Evolutionary conservation across 2,329 filamentous ascomycete genomes (phyloP).

Genomic region (Fusarium bulbicola): DNA sequence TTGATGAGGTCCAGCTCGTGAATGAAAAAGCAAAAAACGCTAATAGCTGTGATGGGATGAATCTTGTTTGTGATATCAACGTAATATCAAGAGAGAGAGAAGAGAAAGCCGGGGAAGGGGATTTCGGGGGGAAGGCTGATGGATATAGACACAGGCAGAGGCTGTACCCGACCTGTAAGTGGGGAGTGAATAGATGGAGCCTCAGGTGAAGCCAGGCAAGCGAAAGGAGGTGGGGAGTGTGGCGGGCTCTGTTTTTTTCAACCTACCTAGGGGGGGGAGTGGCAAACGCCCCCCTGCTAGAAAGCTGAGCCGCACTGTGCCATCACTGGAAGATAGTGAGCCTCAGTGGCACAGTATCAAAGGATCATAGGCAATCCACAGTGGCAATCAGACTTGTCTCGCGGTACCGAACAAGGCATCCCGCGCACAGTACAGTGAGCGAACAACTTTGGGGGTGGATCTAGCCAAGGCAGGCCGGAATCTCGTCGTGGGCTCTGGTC

Average conservation of each 20-base stretch:
- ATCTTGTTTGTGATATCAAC: neutral
- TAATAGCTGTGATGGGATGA: neutral
- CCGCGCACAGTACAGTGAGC: conserved; percentile 17
- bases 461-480: conserved; percentile 12
- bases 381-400: conserved; percentile 16
- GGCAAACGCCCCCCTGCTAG: neutral
- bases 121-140: conserved; percentile 33
- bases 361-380: conserved; percentile 20
- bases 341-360: conserved; percentile 12
- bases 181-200: conserved; percentile 27
- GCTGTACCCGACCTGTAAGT: conserved; percentile 11
- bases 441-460: neutral
- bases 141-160: conserved; percentile 30
- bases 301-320: conserved; percentile 19
- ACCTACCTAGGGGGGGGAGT: conserved; percentile 1
- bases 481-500: conserved; percentile 13
- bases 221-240: conserved; percentile 5
- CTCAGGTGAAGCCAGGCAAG: conserved; percentile 28
- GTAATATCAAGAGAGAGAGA: neutral
- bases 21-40: conserved; percentile 8
- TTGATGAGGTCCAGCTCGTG: conserved; percentile 33
- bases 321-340: neutral
- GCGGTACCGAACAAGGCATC: conserved; percentile 20
- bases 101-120: conserved; percentile 15
- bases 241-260: neutral